A percentile compares a stretch with the other conserved stretches of the same genome.
phyloP scores from a whole-genome alignment of 2,329 filamentous ascomycete genomes.

The Cordyceps tenuipes region DNA sequence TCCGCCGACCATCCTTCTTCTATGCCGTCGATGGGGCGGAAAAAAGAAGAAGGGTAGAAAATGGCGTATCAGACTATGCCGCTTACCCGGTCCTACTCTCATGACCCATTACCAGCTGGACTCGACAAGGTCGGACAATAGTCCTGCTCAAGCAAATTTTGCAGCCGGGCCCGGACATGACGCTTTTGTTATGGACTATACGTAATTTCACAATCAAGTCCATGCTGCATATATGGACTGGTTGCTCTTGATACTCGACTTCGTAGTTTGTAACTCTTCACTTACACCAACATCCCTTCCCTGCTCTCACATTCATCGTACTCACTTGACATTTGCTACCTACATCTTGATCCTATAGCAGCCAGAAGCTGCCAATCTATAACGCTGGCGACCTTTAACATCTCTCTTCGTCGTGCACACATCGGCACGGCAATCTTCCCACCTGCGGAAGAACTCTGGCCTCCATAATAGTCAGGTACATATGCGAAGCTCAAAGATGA shows the following conservation, averaged over 20 bases:
- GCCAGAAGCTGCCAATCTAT: slow-evolving; percentile 2
- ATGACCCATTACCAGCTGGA: not conserved
- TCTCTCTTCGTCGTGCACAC: not conserved
- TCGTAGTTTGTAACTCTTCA: not conserved
- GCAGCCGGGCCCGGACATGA: not conserved
- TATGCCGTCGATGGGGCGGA: not conserved
- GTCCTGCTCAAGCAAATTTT: not conserved
- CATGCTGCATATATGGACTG: not conserved
- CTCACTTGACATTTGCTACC: not conserved
- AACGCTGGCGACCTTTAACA: slow-evolving; percentile 11
- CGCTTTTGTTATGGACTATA: not conserved
- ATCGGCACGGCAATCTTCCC: slow-evolving; percentile 8
- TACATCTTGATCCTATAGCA: not conserved
- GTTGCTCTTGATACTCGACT: too few species aligned
- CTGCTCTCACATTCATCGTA: not conserved
- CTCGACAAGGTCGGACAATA: not conserved
- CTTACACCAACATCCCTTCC: not conserved
- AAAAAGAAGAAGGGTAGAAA: not conserved
- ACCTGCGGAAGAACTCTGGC: slow-evolving; percentile 13
- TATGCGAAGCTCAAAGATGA: not conserved
- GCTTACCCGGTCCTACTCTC: not conserved
- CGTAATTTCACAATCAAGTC: not conserved
- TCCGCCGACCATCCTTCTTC: not conserved
- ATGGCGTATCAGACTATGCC: not conserved
- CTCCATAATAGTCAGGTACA: slow-evolving; percentile 11